Evolutionary conservation across 2,329 filamentous ascomycete genomes (phyloP), one percentile per base, ranked within the genome.

Genomic region (Claviceps purpurea): DNA sequence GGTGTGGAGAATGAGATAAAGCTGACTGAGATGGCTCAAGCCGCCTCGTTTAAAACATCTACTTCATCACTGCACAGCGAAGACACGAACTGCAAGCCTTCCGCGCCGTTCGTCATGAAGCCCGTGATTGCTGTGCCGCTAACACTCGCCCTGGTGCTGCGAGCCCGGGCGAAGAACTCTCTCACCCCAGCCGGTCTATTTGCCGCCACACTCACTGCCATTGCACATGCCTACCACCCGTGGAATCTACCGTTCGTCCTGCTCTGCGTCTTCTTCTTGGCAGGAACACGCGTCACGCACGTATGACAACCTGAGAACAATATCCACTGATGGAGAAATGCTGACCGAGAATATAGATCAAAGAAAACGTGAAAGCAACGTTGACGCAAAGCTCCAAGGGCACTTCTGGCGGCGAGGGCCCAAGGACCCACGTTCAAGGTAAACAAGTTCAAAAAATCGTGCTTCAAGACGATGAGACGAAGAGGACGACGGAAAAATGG

Each of bases 201-300:
- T 40, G 78, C 79, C 13, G 91, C 91, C 3, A 73, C 75, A 5
- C 61, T 85, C 44, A 95, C 90, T 4, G 90, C 89, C 4, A 66
- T 78, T 46, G 79, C 85, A 11, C 93, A 98, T 66, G 89, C 89
- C 16, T 70, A 90, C n/a, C 90, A 97, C 67, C 91, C 91, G 3
- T 96, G 89, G 84, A 87, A 87, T 55, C 73, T 90, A n/a, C 90
- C 89, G n/a, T 94, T 96, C 69, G 78, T 78, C 30, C 75, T 96
- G 11, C 75, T 97, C 2, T 78, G 79, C 49, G 78, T 89, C 39
- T 97, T 97, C 72, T 97, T 95, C 68, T 71, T 95, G 3, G 81
- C 85, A 4, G 93, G 89, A 1, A 95, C 86, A 1, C 74, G 82
- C 50, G 89, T 84, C 1, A 96, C 91, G 0, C 90, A 91, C 72